Conservation (phyloP, 2,329 filamentous ascomycete species). For the Trichoderma sp. region DNA sequence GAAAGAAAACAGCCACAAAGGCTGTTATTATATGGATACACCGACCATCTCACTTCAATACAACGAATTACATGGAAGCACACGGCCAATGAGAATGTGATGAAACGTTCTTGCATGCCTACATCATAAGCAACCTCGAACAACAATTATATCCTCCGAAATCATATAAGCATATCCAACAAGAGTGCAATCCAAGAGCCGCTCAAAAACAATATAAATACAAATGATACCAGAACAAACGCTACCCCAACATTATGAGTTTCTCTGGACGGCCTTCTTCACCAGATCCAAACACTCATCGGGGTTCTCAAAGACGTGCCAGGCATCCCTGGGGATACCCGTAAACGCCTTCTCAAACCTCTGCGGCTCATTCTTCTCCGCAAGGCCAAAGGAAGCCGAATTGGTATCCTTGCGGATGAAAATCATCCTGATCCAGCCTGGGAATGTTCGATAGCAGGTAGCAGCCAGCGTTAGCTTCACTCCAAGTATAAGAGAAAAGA, state of each 20-base stretch:
- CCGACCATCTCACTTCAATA: not conserved
- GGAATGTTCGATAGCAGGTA: constrained; percentile 58
- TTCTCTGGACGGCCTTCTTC: constrained; percentile 28
- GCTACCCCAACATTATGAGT: not conserved
- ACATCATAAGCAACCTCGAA: not conserved
- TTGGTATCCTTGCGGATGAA: constrained; percentile 83
- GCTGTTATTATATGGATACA: not conserved
- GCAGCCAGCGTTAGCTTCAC: not conserved
- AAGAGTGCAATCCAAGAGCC: not conserved
- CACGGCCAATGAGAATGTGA: not conserved
- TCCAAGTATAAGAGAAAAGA: not conserved
- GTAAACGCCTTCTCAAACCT: constrained; percentile 85
- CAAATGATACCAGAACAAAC: not conserved
- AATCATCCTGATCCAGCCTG: constrained; percentile 79
- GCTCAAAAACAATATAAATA: not conserved
- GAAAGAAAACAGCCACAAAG: not conserved
- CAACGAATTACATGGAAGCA: not conserved
- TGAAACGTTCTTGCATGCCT: not conserved
- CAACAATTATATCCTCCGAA: not conserved
- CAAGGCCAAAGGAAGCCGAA: constrained; percentile 67
- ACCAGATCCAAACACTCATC: constrained; percentile 56
- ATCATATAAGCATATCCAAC: not conserved
- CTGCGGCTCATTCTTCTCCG: constrained; percentile 70
- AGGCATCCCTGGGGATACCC: constrained; percentile 67
- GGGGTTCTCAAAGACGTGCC: constrained; percentile 82